Evolutionary conservation across 805 yeast genomes (phyloP).

Genomic region (Lachancea meyersii): DNA sequence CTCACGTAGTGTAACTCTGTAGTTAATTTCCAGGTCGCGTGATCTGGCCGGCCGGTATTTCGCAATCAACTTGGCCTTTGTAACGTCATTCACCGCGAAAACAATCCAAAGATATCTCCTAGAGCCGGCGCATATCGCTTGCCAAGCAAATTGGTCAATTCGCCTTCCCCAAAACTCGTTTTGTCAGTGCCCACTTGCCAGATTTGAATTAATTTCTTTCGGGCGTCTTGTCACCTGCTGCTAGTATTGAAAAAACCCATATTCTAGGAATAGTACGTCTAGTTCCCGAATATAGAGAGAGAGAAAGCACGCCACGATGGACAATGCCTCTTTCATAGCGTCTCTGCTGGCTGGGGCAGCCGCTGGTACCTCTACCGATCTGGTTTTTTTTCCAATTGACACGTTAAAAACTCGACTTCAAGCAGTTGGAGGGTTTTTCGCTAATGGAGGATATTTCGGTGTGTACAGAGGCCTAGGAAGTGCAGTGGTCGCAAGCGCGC

Average conservation of each 20-base stretch:
- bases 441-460: slow-evolving; percentile 89
- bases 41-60: too few relatives aligned
- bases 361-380: slow-evolving; percentile 94
- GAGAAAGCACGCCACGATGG: slow-evolving; percentile 10
- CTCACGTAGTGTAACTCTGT: too few relatives aligned
- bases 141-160: too few relatives aligned
- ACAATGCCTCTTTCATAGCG: slow-evolving; percentile 23
- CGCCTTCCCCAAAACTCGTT: too few relatives aligned
- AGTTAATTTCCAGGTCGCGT: too few relatives aligned
- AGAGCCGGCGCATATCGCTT: too few relatives aligned
- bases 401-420: slow-evolving; percentile 91
- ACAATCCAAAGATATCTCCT: too few relatives aligned
- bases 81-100: too few relatives aligned
- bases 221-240: too few relatives aligned
- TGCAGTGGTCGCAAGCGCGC: slow-evolving; percentile 92
- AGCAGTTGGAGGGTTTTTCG: slow-evolving; percentile 90
- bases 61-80: too few relatives aligned
- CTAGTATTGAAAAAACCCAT: background rate
- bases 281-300: background rate
- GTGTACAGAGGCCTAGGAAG: slow-evolving; percentile 90
- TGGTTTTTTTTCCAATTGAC: slow-evolving; percentile 93
- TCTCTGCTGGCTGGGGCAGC: slow-evolving; percentile 70
- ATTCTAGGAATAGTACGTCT: background rate
- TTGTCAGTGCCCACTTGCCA: too few relatives aligned
- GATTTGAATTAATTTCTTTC: too few relatives aligned